Evolutionary conservation across 352 stramenopile species (phyloP).

Genomic region (Pythium phragmitis): DNA sequence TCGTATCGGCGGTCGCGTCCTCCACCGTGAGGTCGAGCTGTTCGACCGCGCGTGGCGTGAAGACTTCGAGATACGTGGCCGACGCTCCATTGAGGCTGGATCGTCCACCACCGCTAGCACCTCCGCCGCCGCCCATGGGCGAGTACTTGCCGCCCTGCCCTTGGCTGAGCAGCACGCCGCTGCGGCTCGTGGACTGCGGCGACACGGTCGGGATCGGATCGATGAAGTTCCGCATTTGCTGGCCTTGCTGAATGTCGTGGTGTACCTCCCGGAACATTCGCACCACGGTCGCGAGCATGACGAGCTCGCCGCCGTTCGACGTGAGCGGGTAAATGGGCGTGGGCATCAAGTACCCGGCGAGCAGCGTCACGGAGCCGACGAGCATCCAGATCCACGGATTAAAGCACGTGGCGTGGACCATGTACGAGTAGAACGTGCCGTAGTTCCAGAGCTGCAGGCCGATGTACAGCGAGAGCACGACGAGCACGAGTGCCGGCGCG

Average conservation of each 20-base stretch:
- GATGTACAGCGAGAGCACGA: conserved; percentile 70
- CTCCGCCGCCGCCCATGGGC: conserved; percentile 18
- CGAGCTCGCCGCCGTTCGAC: conserved; percentile 72
- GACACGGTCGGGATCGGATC: conserved; percentile 40
- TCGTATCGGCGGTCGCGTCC: background rate
- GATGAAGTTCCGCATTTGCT: conserved; percentile 76
- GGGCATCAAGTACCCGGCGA: conserved; percentile 74
- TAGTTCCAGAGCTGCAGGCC: conserved; percentile 82
- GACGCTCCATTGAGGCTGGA: conserved; percentile 9
- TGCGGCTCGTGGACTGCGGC: conserved; percentile 26
- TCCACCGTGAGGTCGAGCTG: conserved; percentile 20
- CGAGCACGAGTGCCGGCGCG: conserved; percentile 64
- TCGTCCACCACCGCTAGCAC: background rate
- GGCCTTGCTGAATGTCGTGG: conserved; percentile 77
- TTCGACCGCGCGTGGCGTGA: conserved; percentile 19
- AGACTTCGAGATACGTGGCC: conserved; percentile 25
- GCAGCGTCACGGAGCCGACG: conserved; percentile 63
- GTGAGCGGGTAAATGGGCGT: conserved; percentile 67
- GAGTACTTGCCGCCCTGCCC: conserved; percentile 32
- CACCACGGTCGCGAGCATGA: conserved; percentile 80
- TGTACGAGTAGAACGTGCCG: conserved; percentile 84
- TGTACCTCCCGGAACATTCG: conserved; percentile 87
- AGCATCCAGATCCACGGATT: conserved; percentile 90
- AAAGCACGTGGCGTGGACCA: conserved; percentile 81
- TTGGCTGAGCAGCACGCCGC: conserved; percentile 24